These are phyloP conservation scores for Trypanosoma cruzi DNA, from an alignment of 208 protist species.

Conservation along the genomic window DNA sequence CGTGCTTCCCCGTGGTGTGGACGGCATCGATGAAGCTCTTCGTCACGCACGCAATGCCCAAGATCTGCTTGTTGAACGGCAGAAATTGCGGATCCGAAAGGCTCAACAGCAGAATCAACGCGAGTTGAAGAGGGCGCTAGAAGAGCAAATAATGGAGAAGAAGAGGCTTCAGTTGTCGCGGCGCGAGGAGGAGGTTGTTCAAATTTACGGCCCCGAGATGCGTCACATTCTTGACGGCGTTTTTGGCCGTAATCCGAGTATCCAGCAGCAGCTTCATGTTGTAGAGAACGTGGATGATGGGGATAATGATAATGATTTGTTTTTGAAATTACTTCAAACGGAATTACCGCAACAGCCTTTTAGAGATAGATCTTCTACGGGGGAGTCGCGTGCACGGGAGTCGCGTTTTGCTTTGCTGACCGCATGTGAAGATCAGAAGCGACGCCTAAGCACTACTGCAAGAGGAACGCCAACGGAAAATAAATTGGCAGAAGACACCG, in stretches of 20 bases:
- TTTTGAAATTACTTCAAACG: background rate
- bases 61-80: conserved; percentile 33
- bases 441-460: conserved; percentile 1
- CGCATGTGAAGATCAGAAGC: conserved; percentile 18
- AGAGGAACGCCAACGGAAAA: background rate
- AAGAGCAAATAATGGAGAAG: conserved; percentile 46
- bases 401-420: conserved; percentile 15
- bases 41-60: conserved; percentile 41
- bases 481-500: background rate
- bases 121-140: conserved; percentile 37
- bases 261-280: background rate
- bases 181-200: conserved; percentile 64
- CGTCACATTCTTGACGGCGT: conserved; percentile 41
- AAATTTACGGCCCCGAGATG: conserved; percentile 54
- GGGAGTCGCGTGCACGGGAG: conserved; percentile 1
- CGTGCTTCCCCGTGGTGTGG: conserved; percentile 40
- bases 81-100: conserved; percentile 33
- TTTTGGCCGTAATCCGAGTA: conserved; percentile 28
- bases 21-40: conserved; percentile 55
- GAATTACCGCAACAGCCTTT: background rate
- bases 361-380: background rate
- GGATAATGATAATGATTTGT: conserved; percentile 3
- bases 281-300: background rate
- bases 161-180: conserved; percentile 34
- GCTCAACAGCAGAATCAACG: conserved; percentile 35